Base-by-base conservation (phyloP, 805 yeast species). In the Yarrowia divulgata region DNA sequence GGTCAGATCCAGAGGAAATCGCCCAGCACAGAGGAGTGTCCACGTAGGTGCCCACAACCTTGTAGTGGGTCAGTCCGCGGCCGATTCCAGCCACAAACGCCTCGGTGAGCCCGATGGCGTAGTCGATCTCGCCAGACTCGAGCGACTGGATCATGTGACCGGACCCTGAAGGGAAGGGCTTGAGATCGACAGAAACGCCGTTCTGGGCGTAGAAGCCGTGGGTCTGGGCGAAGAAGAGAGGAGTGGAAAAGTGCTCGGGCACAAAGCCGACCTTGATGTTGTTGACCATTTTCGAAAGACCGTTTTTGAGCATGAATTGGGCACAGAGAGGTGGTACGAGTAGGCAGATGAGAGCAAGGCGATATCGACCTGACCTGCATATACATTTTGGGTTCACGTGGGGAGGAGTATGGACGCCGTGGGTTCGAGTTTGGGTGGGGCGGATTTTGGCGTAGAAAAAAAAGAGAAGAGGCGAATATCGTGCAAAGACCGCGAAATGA, bases 161-260 rank as follows among this genome's bases (percentile, higher is more conserved):
- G 7, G 96, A 88, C 0, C 98, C 98, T 18, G 95, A 90, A 18
- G 91, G 90, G 70, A 84, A 93, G 1, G 92, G 90, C 71, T 88
- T 79, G 70, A 81, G 74, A 72, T 89, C 88, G 60, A 90, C 84
- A 2, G 84, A 82, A 8, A 91, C 73, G 37, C 85, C 86, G 42
- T 78, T 75, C 8, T 78, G 78, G 7, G 76, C 77, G 75, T 85
- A 90, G 74, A 77, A 88, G 0, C 88, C 88, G 62, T 90, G 83
- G 58, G 80, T 71, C 70, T 83, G 75, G 5, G 97, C 97, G 75
- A 91, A 86, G 71, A 87, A 87, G 72, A 93, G 80, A 5, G 97
- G 97, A 0, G 97, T 90, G 48, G 95, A 88, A 75, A 92, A 93
- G 76, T 93, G 98, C 78, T 93, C 97, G 1, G 97, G 97, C 67